A percentile compares a stretch with the other conserved stretches of the same genome.
These are phyloP conservation scores for Amyloporia xantha DNA, from an alignment of 768 basidiomycete genomes.

Conservation along the genomic window DNA sequence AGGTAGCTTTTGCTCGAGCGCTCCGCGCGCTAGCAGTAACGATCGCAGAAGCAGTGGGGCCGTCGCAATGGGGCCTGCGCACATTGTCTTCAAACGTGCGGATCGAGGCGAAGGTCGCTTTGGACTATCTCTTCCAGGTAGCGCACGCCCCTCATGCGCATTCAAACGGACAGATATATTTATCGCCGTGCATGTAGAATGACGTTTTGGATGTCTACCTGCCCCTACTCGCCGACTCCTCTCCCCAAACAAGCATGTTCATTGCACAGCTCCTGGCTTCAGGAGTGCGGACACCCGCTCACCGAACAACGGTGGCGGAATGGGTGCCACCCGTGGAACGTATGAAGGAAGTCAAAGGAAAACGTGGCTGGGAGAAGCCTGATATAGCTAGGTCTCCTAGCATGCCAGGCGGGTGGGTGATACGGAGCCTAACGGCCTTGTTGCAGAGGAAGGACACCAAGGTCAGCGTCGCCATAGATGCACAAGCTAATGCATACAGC, in stretches of 20 bases:
- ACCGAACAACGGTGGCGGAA: conserved; percentile 46
- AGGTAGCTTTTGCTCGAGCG: conserved; percentile 56
- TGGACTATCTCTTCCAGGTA: conserved; percentile 59
- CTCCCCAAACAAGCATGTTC: conserved; percentile 36
- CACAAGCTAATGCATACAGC: not conserved
- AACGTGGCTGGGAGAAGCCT: conserved; percentile 72
- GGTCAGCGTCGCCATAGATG: conserved; percentile 25
- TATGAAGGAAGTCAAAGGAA: conserved; percentile 45
- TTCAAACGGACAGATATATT: not conserved
- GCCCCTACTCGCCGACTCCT: conserved; percentile 47
- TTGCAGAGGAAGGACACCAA: conserved; percentile 49
- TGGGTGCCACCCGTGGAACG: conserved; percentile 61
- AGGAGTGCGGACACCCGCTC: conserved; percentile 40
- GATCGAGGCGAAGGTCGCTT: conserved; percentile 46
- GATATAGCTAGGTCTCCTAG: conserved; percentile 34
- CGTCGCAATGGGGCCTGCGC: conserved; percentile 60
- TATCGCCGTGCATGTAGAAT: conserved; percentile 28
- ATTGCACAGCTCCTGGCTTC: conserved; percentile 56
- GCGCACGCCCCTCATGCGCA: not conserved
- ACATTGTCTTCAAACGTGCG: conserved; percentile 35
- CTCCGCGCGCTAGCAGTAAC: conserved; percentile 53
- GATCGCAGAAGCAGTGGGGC: conserved; percentile 62
- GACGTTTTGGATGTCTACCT: conserved; percentile 63
- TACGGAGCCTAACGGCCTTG: conserved; percentile 42
- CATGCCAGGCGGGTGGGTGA: conserved; percentile 54